A percentile compares a stretch with the other conserved stretches of the same genome.
Conservation (phyloP, 2,329 filamentous ascomycete species). For the Diaporthe destruens region DNA sequence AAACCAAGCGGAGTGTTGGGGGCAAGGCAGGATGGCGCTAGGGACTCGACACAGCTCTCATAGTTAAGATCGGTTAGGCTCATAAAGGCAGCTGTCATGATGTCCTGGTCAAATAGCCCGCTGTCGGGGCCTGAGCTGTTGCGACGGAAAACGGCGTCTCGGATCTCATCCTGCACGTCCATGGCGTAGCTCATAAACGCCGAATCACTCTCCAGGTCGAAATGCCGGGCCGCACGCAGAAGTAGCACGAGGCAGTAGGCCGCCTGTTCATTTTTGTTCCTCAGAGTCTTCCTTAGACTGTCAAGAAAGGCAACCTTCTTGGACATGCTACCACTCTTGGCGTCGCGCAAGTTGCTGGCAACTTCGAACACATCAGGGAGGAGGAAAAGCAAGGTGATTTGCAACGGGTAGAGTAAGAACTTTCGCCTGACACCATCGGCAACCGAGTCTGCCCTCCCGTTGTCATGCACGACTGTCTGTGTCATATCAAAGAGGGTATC, state of each 20-base stretch:
- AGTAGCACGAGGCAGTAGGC: conserved; percentile 75
- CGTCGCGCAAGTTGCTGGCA: conserved; percentile 74
- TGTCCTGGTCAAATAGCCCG: conserved; percentile 70
- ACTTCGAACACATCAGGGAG: conserved; percentile 78
- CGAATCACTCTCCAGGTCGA: conserved; percentile 72
- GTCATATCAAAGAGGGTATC: conserved; percentile 80
- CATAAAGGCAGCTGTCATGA: conserved; percentile 76
- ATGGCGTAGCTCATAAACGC: conserved; percentile 75
- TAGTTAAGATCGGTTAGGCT: conserved; percentile 73
- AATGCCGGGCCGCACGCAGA: conserved; percentile 73
- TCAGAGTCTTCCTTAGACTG: conserved; percentile 70
- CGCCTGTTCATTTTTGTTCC: conserved; percentile 75
- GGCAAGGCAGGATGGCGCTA: conserved; percentile 69
- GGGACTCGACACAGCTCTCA: conserved; percentile 67
- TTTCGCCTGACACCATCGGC: conserved; percentile 69
- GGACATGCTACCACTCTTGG: conserved; percentile 70
- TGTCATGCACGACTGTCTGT: conserved; percentile 59
- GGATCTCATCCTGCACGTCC: conserved; percentile 77
- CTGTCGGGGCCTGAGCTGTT: conserved; percentile 60
- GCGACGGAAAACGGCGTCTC: conserved; percentile 73
- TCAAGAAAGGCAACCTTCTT: conserved; percentile 78
- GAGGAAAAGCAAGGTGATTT: conserved; percentile 72
- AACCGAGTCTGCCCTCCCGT: conserved; percentile 39
- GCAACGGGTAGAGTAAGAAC: conserved; percentile 70
- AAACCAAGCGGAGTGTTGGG: conserved; percentile 69